A percentile compares a stretch with the other conserved stretches of the same genome.
Conservation (phyloP, 2,329 filamentous ascomycete species). For the Cryphonectria japonica region DNA sequence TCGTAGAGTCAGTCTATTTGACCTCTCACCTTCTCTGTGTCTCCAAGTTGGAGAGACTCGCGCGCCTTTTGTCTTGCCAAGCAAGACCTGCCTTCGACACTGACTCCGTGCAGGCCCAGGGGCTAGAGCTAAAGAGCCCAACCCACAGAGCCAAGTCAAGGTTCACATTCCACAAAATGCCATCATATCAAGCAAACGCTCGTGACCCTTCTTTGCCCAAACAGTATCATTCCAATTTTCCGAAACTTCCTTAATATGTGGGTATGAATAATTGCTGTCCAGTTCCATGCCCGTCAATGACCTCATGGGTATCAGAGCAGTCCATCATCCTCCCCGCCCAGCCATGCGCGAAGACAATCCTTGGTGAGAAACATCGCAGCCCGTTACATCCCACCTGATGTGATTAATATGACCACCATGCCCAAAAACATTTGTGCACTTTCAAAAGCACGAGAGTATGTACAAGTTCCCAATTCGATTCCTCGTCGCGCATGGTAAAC, state of each 20-base stretch:
- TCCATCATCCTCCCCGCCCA: background rate
- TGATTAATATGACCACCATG: background rate
- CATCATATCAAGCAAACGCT: background rate
- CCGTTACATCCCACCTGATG: background rate
- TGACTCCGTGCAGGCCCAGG: too few relatives aligned
- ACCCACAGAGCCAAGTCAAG: background rate
- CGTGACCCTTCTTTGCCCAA: background rate
- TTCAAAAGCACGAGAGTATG: slow-evolving; percentile 8
- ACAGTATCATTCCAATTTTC: background rate
- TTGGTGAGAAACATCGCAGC: background rate
- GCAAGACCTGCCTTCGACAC: background rate
- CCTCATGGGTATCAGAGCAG: slow-evolving; percentile 11
- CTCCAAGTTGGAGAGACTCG: background rate
- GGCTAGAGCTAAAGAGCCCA: background rate
- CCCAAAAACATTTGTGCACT: slow-evolving; percentile 4
- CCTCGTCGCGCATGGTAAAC: background rate
- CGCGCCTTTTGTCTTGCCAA: background rate
- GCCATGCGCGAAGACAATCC: slow-evolving; percentile 2
- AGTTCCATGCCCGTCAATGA: background rate
- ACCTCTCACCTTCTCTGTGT: background rate
- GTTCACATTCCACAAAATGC: background rate
- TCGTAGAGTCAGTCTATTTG: background rate
- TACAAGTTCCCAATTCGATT: background rate
- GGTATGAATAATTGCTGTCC: slow-evolving; percentile 7
- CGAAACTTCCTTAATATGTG: background rate